Base-by-base conservation (phyloP, 2,329 filamentous ascomycete species). In the Blumeria hordei region DNA sequence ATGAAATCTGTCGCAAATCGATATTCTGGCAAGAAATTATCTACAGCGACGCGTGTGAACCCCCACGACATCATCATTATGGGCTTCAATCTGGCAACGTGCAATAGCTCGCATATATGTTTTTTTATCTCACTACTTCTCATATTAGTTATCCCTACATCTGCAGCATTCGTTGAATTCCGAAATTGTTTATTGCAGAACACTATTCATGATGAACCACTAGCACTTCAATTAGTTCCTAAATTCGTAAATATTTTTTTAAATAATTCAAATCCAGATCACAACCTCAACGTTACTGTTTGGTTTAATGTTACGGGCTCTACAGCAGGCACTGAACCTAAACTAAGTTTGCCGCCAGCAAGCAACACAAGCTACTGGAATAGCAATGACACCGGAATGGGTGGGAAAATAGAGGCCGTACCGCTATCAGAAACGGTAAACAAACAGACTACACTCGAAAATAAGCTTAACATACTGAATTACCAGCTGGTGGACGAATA, bases 231-330 rank as follows among this genome's bases (percentile, higher is more conserved):
- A 70, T 94, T 90, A 71, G 72, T 79, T 11, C 88, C 92, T 2
- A 67, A 81, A 37, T 80, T 76, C 61, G 77, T 92, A 56, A 80
- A 85, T 62, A 90, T 85, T 56, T 69, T 70, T 18, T 94, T 94
- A 70, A 75, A 86, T 62, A 73, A 75, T 33, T 67, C 70, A 12
- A 69, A 75, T 59, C 66, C 75, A 4, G 73, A 70, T 53, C 78
- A 88, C 64, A 77, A 74, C 43, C 72, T 98, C 52, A 79, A 77
- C 59, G 71, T 95, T 55, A 92, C 80, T 1, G 76, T 94, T 50
- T 96, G 87, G 71, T 90, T 88, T 54, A 95, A 96, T 67, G 87
- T 96, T 34, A 85, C 82, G 8, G 92, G 92, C 50, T 78, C 81
- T 34, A 61, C 61, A 6, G 57, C 59, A 18, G 57, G 54, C 53